Conservation (phyloP, 116 monocot genomes). For the Posidonia oceanica region DNA sequence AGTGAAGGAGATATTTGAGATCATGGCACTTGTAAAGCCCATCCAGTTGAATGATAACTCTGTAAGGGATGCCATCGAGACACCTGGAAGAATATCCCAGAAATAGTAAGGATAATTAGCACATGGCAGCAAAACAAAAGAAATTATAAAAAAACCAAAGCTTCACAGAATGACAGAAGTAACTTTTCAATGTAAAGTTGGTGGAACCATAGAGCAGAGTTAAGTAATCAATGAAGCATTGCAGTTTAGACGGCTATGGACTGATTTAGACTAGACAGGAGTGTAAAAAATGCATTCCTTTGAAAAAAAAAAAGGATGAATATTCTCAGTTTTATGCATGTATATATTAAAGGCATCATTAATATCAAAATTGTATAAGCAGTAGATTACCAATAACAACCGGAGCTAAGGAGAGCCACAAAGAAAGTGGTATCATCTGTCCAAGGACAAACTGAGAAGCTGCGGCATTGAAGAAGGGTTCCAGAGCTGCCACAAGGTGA, state of each 20-base stretch:
- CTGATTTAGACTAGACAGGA: too few species aligned
- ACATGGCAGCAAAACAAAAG: background rate
- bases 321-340: too few species aligned
- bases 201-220: too few species aligned
- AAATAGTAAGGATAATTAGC: background rate
- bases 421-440: slow-evolving; percentile 64
- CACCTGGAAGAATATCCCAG: slow-evolving; percentile 45
- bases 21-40: slow-evolving; percentile 98
- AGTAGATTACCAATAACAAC: slow-evolving; percentile 83
- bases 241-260: too few species aligned
- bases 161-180: too few species aligned
- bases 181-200: too few species aligned
- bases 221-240: too few species aligned
- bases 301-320: too few species aligned
- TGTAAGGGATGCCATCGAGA: slow-evolving; percentile 92
- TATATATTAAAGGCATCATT: too few species aligned
- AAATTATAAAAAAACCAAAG: too few species aligned
- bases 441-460: slow-evolving; percentile 98
- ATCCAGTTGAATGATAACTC: slow-evolving; percentile 98
- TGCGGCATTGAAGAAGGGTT: slow-evolving; percentile 95
- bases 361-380: too few species aligned
- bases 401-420: slow-evolving; percentile 97
- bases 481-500: slow-evolving; percentile 50
- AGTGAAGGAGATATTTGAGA: slow-evolving; percentile 97
- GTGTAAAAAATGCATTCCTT: too few species aligned